Conservation (phyloP, 805 yeast genomes). For the Ogataea allantospora region DNA sequence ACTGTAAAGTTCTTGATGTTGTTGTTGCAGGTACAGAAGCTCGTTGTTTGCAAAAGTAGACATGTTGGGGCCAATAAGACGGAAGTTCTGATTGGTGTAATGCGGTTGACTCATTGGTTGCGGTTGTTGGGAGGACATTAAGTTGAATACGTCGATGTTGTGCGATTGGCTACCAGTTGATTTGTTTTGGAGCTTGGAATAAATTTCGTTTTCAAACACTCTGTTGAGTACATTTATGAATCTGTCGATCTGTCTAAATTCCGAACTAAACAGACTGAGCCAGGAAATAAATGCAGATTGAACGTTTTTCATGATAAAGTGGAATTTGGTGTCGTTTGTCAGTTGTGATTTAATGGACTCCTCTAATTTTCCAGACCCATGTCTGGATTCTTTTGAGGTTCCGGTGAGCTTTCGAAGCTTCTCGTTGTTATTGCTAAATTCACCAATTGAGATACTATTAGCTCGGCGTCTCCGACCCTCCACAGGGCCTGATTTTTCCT, state of each 20-base stretch:
- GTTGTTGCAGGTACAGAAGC: constrained; percentile 17
- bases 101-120: constrained; percentile 6
- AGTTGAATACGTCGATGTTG: constrained; percentile 19
- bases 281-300: constrained; percentile 27
- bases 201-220: constrained; percentile 21
- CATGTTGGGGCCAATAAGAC: constrained; percentile 5
- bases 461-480: constrained; percentile 18
- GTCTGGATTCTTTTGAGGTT: constrained; percentile 12
- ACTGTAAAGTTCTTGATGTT: constrained; percentile 17
- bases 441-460: constrained; percentile 28
- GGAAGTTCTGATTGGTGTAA: constrained; percentile 7
- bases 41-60: constrained; percentile 10
- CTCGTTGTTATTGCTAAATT: constrained; percentile 30
- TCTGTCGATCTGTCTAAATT: constrained; percentile 11
- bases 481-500: constrained; percentile 3
- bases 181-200: constrained; percentile 16
- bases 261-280: constrained; percentile 24
- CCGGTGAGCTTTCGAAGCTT: constrained; percentile 20
- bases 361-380: constrained; percentile 14
- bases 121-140: constrained; percentile 20
- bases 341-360: constrained; percentile 23
- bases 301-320: constrained; percentile 26
- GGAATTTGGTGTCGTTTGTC: constrained; percentile 25
- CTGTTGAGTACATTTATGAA: constrained; percentile 15
- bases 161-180: constrained; percentile 8